Evolutionary conservation across 2,329 filamentous ascomycete species (phyloP), one percentile per base, ranked within the genome.

Genomic region (Botrytis sinoallii): DNA sequence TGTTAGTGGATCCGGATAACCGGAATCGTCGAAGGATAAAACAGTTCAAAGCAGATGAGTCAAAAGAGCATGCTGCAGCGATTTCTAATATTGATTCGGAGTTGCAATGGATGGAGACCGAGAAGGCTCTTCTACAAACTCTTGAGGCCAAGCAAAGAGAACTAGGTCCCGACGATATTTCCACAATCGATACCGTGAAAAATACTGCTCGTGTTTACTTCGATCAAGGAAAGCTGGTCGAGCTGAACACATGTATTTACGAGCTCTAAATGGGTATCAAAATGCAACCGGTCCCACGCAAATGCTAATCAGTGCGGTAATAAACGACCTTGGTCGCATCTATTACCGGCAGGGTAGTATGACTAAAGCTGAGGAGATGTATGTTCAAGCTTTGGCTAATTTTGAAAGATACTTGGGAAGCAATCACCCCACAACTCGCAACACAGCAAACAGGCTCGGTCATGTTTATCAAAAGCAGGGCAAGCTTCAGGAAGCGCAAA

Each of bases 281-380:
- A 75, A 73, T 52, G 73, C 64, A 12, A 57, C 48, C 29, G 73
- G 73, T 18, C n/a, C 55, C 14, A 71, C 73, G 29, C 74, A 75
- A 66, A 60, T 63, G 16, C 70, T 65, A 22, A 75, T 74, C 3
- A 74, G 71, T 46, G 57, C 59, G 8, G 70, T 64, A 40, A 59
- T 73, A 25, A 66, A 75, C 40, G 71, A 73, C 29, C 73, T 75
- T 16, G 73, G 74, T 10, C 32, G 16, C 44, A 35, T 75, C 25
- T 75, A 75, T 59, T 38, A 38, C 9, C 32, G 64, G 18, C 73
- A 75, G 52, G 73, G 69, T 20, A 60, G 70, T 46, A 60, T 75
- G n/a, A 57, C 57, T 38, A 60, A 74, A 57, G 72, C 74, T 25
- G 77, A 81, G 75, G 73, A 75, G 0, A 82, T 82, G 77, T 82